These are phyloP conservation scores for Hortaea werneckii DNA, from an alignment of 2,329 filamentous ascomycete genomes.

Conservation along the genomic window DNA sequence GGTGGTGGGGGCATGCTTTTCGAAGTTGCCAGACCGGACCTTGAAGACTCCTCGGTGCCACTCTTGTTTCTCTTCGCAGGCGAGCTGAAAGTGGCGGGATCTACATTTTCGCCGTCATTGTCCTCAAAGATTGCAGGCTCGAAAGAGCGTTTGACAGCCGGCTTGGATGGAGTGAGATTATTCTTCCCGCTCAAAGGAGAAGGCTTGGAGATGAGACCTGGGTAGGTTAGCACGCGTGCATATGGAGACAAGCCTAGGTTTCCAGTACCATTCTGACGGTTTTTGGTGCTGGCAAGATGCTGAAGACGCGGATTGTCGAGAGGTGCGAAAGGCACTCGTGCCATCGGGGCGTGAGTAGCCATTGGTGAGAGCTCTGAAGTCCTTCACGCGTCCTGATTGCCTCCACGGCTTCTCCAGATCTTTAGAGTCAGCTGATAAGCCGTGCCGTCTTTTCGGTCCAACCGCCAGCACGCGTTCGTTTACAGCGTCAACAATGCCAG, in stretches of 20 bases:
- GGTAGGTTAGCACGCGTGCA: conserved; percentile 8
- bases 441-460: too few relatives aligned
- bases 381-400: neutral
- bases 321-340: conserved; percentile 65
- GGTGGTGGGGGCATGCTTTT: conserved; percentile 29
- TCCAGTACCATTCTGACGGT: conserved; percentile 54
- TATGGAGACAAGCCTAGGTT: neutral
- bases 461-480: too few relatives aligned
- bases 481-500: neutral
- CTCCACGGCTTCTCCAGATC: neutral
- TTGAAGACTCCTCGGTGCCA: conserved; percentile 25
- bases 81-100: conserved; percentile 41
- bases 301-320: conserved; percentile 61
- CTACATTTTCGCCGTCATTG: conserved; percentile 48
- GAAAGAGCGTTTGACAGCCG: conserved; percentile 36
- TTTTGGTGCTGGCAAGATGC: conserved; percentile 64
- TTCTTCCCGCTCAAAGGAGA: neutral
- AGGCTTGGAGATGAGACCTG: conserved; percentile 7
- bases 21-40: conserved; percentile 27
- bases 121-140: conserved; percentile 35
- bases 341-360: conserved; percentile 22
- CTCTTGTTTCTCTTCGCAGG: conserved; percentile 45
- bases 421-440: too few relatives aligned
- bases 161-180: conserved; percentile 3
- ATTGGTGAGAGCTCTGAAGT: conserved; percentile 7